phyloP scores from a whole-genome alignment of 1,284 basidiomycete species.

The Ganoderma sp. region DNA sequence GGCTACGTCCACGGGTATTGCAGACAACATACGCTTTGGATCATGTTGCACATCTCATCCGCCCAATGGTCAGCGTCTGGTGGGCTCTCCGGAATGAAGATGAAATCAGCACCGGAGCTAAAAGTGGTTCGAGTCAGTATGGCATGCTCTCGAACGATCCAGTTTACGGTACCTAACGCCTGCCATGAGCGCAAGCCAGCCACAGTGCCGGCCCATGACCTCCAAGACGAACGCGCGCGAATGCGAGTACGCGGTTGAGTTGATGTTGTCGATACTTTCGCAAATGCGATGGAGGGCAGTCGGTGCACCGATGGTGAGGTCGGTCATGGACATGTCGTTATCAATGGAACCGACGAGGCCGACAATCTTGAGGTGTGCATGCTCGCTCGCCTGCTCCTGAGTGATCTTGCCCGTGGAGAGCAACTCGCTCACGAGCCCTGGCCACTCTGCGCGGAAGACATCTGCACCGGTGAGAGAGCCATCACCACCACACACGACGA shows the following conservation, averaged over 20 bases:
- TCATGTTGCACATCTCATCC: slow-evolving; percentile 88
- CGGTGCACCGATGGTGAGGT: slow-evolving; percentile 95
- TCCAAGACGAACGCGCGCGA: slow-evolving; percentile 98
- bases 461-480: slow-evolving; percentile 97
- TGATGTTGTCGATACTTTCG: slow-evolving; percentile 98
- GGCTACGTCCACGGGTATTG: neutral
- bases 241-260: slow-evolving; percentile 94
- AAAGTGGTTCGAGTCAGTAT: neutral
- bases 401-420: slow-evolving; percentile 73
- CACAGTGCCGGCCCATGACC: slow-evolving; percentile 98
- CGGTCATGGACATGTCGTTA: slow-evolving; percentile 98
- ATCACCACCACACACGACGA: slow-evolving; percentile 97
- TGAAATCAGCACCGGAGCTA: slow-evolving; percentile 93
- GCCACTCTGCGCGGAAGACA: slow-evolving; percentile 94
- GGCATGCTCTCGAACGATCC: neutral
- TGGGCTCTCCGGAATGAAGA: slow-evolving; percentile 96
- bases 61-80: slow-evolving; percentile 86
- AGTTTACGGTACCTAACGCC: slow-evolving; percentile 77
- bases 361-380: slow-evolving; percentile 92
- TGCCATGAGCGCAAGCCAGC: slow-evolving; percentile 95
- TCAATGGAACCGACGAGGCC: slow-evolving; percentile 98
- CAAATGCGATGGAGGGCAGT: slow-evolving; percentile 97
- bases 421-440: slow-evolving; percentile 76
- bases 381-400: slow-evolving; percentile 69
- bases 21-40: slow-evolving; percentile 65